Evolutionary conservation across 202 grass and related monocot species (phyloP).

Genomic region (Saccharum hybrid): DNA sequence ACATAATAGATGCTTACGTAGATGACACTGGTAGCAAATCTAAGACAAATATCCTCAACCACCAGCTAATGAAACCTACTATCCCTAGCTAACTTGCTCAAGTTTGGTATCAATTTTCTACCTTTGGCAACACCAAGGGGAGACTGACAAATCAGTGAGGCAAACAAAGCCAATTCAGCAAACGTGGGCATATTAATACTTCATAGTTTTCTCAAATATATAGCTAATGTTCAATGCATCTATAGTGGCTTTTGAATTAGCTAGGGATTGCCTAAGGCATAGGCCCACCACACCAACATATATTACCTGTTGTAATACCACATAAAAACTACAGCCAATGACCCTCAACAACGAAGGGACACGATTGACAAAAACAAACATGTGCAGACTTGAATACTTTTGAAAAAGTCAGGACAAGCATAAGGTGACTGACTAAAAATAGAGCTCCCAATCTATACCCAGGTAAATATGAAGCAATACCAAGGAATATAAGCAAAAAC

Average conservation of each 20-base stretch:
- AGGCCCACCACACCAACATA: neutral
- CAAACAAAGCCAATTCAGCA: slow-evolving; percentile 19
- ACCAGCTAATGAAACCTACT: slow-evolving; percentile 5
- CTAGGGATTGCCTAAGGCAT: neutral
- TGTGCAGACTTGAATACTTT: neutral
- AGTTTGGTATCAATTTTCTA: neutral
- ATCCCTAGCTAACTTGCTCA: slow-evolving; percentile 4
- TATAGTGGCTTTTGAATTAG: slow-evolving; percentile 14
- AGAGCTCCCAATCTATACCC: slow-evolving; percentile 12
- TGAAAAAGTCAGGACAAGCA: slow-evolving; percentile 11
- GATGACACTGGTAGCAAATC: slow-evolving; percentile 18
- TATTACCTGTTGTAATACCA: slow-evolving; percentile 1
- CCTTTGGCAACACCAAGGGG: neutral
- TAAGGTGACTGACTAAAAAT: slow-evolving; percentile 27
- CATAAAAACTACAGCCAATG: neutral
- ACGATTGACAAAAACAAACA: neutral
- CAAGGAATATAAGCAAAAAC: neutral
- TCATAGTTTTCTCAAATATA: neutral
- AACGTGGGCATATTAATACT: neutral
- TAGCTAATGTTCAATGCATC: slow-evolving; percentile 13
- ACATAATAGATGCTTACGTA: neutral
- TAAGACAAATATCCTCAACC: slow-evolving; percentile 17
- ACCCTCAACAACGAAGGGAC: neutral
- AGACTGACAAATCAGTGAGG: neutral
- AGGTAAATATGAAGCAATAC: slow-evolving; percentile 9